Base-by-base conservation (phyloP, 371 early-diverging fungal genomes). In the Circinella umbellata region DNA sequence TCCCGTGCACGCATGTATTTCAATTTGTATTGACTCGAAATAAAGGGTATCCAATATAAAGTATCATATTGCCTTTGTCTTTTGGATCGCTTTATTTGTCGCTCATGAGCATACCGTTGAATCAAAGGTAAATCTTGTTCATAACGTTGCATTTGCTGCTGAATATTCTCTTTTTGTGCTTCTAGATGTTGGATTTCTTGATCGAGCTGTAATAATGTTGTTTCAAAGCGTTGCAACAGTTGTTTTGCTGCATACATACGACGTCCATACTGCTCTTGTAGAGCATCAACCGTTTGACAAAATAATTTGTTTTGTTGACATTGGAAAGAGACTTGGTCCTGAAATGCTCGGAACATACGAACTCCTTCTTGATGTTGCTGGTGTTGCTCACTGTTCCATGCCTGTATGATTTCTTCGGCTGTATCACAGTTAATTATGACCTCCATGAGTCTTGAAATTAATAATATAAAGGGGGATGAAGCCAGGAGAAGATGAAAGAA, bases 1-100 rank as follows among this genome's bases (percentile, higher is more conserved):
- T 79, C 73, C 10, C 79, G 71, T 6, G 83, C 83, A 53, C 75
- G 73, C 13, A 83, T 57, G 35, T 83, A 83, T 34, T 71, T 74
- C 20, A 72, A 69, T 38, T 77, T 76, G 57, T 72, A 79, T 46
- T 77, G 73, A 4, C 60, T 65, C 8, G 73, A 65, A 3, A 84
- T 37, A 1, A 81, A 34, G 0, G 80, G 81, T 5, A 84, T 63
- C 63, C 71, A 76, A n/a, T 71, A 70, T 2, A 77, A 61, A 14
- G 67, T 46, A 10, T 76, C 49, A 36, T 83, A 83, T 5, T 75
- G 71, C 10, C 69, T 73, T 27, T 79, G 77, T 11, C 75, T 70
- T 18, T 64, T 68, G 46, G 67, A 38, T 42, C 76, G 73, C 11
- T 77, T 80, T 4, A 68, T 70, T 1, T 76, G 75, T 1, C 73